These are phyloP conservation scores for Microbotryum intermedium DNA, from an alignment of 1,284 basidiomycete species.

Conservation along the genomic window DNA sequence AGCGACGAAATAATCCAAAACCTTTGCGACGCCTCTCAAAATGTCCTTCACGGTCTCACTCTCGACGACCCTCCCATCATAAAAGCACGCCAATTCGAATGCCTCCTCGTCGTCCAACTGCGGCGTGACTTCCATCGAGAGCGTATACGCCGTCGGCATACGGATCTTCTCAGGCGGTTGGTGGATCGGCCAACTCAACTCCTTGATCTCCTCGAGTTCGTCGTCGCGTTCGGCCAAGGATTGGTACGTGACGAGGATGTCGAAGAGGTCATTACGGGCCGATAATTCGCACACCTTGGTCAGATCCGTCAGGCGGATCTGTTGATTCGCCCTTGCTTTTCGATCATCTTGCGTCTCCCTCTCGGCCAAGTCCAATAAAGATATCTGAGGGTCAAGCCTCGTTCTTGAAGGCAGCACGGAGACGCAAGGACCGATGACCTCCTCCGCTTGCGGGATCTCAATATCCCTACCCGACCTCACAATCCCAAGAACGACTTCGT, in stretches of 20 bases:
- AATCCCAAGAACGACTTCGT: slow-evolving; percentile 28
- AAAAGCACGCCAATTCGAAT: slow-evolving; percentile 28
- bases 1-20: slow-evolving; percentile 18
- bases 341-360: slow-evolving; percentile 19
- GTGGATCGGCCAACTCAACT: slow-evolving; percentile 16
- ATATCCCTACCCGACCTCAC: slow-evolving; percentile 32
- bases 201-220: neutral
- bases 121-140: slow-evolving; percentile 30
- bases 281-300: slow-evolving; percentile 6
- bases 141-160: slow-evolving; percentile 31
- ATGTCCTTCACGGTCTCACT: slow-evolving; percentile 7
- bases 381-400: neutral
- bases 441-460: slow-evolving; percentile 29
- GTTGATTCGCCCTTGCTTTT: slow-evolving; percentile 21
- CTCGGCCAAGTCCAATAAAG: slow-evolving; percentile 17
- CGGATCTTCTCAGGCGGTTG: slow-evolving; percentile 29
- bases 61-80: slow-evolving; percentile 14
- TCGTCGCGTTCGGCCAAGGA: slow-evolving; percentile 23
- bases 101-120: slow-evolving; percentile 9
- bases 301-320: slow-evolving; percentile 21
- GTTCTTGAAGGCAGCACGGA: slow-evolving; percentile 29
- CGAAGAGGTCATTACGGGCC: slow-evolving; percentile 20
- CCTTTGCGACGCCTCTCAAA: slow-evolving; percentile 6
- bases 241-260: slow-evolving; percentile 30
- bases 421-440: slow-evolving; percentile 32